A percentile compares a stretch with the other conserved stretches of the same genome.
Evolutionary conservation across 169 alveolate species (phyloP).

Genomic region (Plasmodium billcollinsi): DNA sequence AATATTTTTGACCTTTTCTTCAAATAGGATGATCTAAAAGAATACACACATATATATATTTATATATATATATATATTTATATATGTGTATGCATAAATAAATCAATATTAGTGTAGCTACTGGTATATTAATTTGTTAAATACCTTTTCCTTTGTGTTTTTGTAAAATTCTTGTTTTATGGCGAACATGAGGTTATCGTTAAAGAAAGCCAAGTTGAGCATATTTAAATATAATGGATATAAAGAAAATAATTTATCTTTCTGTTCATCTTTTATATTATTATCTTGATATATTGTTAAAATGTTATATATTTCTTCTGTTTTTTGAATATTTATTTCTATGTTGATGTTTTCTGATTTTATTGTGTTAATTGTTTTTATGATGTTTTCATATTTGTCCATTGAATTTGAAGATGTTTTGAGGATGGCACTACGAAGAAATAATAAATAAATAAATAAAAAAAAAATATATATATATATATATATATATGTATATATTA

Average conservation of each 20-base stretch:
- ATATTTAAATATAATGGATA: slow-evolving; percentile 54
- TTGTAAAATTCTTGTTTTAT: slow-evolving; percentile 70
- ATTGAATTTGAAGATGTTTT: slow-evolving; percentile 53
- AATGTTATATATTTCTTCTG: slow-evolving; percentile 72
- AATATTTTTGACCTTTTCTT: slow-evolving; percentile 68
- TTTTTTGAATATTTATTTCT: slow-evolving; percentile 73
- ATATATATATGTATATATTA: background rate
- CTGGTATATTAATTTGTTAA: background rate
- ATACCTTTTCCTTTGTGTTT: slow-evolving; percentile 72
- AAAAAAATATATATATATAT: background rate
- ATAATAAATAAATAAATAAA: background rate
- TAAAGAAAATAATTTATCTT: slow-evolving; percentile 26
- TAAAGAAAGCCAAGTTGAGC: slow-evolving; percentile 69
- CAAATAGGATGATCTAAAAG: slow-evolving; percentile 46
- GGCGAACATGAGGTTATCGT: slow-evolving; percentile 69
- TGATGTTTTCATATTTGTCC: slow-evolving; percentile 73
- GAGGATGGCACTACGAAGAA: slow-evolving; percentile 23
- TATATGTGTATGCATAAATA: background rate
- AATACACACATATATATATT: background rate
- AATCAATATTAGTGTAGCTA: background rate
- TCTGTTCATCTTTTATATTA: slow-evolving; percentile 71
- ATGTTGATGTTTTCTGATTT: slow-evolving; percentile 68
- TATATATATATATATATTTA: background rate
- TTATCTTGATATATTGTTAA: slow-evolving; percentile 55
- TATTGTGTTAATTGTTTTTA: slow-evolving; percentile 74